A percentile compares a stretch with the other conserved stretches of the same genome.
These are phyloP conservation scores for Psilocybe azurescens DNA, from an alignment of 768 basidiomycete species.

Conservation along the genomic window DNA sequence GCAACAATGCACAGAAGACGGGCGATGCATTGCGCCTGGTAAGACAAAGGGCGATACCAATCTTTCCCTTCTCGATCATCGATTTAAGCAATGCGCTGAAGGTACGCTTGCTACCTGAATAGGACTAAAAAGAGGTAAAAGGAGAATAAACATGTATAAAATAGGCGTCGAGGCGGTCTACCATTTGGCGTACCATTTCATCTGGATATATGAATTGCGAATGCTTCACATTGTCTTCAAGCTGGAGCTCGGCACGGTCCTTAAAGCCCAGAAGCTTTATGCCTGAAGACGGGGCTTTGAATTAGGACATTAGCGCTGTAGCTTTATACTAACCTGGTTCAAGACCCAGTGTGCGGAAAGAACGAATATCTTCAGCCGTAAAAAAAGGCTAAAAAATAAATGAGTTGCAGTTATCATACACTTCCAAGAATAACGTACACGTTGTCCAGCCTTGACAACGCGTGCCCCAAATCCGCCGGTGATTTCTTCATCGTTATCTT, in stretches of 20 bases:
- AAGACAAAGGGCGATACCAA: conserved; percentile 78
- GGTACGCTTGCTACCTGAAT: conserved; percentile 90
- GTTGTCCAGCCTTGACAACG: conserved; percentile 53
- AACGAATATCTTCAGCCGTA: conserved; percentile 79
- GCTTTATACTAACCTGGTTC: conserved; percentile 73
- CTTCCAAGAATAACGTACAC: conserved; percentile 43
- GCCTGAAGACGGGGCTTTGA: conserved; percentile 44
- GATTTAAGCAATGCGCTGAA: conserved; percentile 87
- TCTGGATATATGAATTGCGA: conserved; percentile 92
- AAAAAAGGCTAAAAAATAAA: conserved; percentile 69
- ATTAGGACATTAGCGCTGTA: not conserved
- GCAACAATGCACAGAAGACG: conserved; percentile 82
- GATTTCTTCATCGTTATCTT: conserved; percentile 41
- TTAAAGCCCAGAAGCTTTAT: conserved; percentile 96
- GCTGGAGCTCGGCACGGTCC: conserved; percentile 64
- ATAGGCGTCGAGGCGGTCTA: not conserved
- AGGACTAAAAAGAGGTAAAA: conserved; percentile 50
- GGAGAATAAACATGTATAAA: not conserved
- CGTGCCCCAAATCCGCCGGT: conserved; percentile 37
- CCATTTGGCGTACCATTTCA: conserved; percentile 66
- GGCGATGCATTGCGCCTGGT: conserved; percentile 77
- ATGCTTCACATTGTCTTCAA: conserved; percentile 94
- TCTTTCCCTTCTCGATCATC: conserved; percentile 79
- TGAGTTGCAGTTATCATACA: conserved; percentile 3
- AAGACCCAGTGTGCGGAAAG: conserved; percentile 82